Base-by-base conservation (phyloP, 2,329 filamentous ascomycete genomes). In the Teratosphaeria epicoccoides region DNA sequence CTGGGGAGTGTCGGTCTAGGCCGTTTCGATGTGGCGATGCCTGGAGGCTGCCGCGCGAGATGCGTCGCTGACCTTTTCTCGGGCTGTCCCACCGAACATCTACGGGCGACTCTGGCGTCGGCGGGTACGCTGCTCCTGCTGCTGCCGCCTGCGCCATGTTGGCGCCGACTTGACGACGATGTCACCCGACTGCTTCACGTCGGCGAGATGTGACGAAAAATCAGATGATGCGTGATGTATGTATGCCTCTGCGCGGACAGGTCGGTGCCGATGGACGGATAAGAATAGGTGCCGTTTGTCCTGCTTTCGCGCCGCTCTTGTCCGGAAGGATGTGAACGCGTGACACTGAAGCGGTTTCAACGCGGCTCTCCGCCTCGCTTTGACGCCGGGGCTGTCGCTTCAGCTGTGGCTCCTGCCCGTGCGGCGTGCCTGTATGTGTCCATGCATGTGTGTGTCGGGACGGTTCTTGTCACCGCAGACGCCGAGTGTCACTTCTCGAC, bases 1-100 rank as follows among this genome's bases (percentile, higher is more conserved):
- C 59, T 23, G 61, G 60, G 10, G 51, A 47, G 12, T 45, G 33
- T 6, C 48, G 26, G 9, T 22, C n/a, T 14, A 49, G 52, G 7
- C 45, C 43, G 1, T 47, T 33, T 22, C 45, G 43, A 24, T 25
- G 44, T 23, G 23, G 44, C 44, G 25, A 28, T 24, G 44, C 23
- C 23, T 44, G 17, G 11, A 24, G 44, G 12, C 23, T 24, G 44
- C 23, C 44, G 6, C 25, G 44, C 10, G 23, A 28, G 23, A 24
- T 23, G 12, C 29, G 26, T 22, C 25, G 47, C 22, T 14, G 25
- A 3, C 6, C 22, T 12, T 17, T 22, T 22, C 22, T 10, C 7
- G 47, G 4, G 9, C 9, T 29, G 14, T 29, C 14, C 29, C 44
- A 26, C 45, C n/a, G 17, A 12, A 24, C 46, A 14, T 17, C 25